Base-by-base conservation (phyloP, 306 rosid species). In the Quercus suber region DNA sequence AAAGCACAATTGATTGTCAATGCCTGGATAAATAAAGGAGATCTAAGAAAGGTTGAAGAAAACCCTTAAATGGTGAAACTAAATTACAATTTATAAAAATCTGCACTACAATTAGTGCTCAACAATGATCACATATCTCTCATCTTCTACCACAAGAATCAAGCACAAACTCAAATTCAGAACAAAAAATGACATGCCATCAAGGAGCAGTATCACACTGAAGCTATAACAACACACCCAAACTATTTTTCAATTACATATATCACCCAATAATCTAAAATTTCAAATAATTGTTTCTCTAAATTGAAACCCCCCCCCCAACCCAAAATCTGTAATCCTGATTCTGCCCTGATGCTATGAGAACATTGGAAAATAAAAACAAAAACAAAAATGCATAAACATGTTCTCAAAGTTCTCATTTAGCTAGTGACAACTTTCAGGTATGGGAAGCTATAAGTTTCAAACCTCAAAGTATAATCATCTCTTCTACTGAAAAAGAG, bases 1-100 rank as follows among this genome's bases (percentile, higher is more conserved):
- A 68, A 75, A 65, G 69, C 71, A 86, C 72, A 89, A 74, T 59
- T 51, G 30, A 80, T 78, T 1, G 23, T 83, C 73, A 83, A 58
- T 20, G 71, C 35, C 37, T 23, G 14, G 41, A 28, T 15, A 13
- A 4, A 27, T 28, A 63, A 63, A 63, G 69, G 45, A 3, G 0
- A 2, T 37, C 45, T 37, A 37, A 37, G 45, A 37, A 37, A 37
- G 45, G 11, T 37, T 37, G 45, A 37, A 8, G 45, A 37, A 28
- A 8, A 25, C 18, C 20, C 41, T 12, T 3, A 63, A 63, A 63
- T 8, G 69, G 7, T 27, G 17, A 60, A 60, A 25, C 3, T 60
- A 60, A 23, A 12, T 21, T 21, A 3, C 3, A 23, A 23, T 12
- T 10, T 21, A 59, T 23, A 28, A 25, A 21, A 59, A 59, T 28